These are phyloP conservation scores for Microdochium bolleyi DNA, from an alignment of 2,329 filamentous ascomycete species.

Conservation along the genomic window DNA sequence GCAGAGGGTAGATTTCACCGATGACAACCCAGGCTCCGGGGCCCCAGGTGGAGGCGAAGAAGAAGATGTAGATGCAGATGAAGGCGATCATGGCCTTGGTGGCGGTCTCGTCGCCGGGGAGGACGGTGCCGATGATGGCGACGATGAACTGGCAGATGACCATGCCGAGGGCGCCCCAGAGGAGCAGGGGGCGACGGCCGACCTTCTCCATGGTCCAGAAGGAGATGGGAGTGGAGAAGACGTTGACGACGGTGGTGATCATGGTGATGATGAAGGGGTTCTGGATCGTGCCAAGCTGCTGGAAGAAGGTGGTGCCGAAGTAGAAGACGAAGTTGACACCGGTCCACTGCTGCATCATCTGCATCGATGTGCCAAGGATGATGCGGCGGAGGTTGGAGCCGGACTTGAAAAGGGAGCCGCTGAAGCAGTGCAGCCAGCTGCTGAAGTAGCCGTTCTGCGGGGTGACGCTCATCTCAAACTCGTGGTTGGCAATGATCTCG, in stretches of 20 bases:
- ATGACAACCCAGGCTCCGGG: constrained; percentile 76
- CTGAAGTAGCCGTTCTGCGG: constrained; percentile 56
- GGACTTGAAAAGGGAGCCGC: constrained; percentile 6
- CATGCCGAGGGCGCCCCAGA: constrained; percentile 76
- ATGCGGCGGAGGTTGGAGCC: constrained; percentile 1
- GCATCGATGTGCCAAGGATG: constrained; percentile 57
- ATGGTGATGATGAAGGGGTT: constrained; percentile 79
- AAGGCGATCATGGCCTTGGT: constrained; percentile 72
- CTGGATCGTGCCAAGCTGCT: constrained; percentile 64
- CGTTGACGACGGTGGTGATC: constrained; percentile 83
- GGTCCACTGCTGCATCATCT: constrained; percentile 79
- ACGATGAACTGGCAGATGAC: constrained; percentile 81
- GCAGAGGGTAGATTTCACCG: constrained; percentile 84
- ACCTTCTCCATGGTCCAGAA: constrained; percentile 81
- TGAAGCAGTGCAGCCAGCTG: constrained; percentile 59
- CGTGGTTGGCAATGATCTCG: constrained; percentile 84
- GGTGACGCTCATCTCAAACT: constrained; percentile 68
- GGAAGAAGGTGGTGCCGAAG: constrained; percentile 78
- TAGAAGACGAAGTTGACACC: constrained; percentile 94
- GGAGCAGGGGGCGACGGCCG: constrained; percentile 72
- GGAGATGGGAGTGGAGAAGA: constrained; percentile 74
- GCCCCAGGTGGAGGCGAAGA: constrained; percentile 85
- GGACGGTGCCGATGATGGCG: constrained; percentile 57
- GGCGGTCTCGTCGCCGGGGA: constrained; percentile 36
- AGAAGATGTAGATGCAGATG: constrained; percentile 89